A percentile compares a stretch with the other conserved stretches of the same genome.
These are phyloP conservation scores for Pseudohyphozyma bogoriensis DNA, from an alignment of 768 basidiomycete species.

Conservation along the genomic window DNA sequence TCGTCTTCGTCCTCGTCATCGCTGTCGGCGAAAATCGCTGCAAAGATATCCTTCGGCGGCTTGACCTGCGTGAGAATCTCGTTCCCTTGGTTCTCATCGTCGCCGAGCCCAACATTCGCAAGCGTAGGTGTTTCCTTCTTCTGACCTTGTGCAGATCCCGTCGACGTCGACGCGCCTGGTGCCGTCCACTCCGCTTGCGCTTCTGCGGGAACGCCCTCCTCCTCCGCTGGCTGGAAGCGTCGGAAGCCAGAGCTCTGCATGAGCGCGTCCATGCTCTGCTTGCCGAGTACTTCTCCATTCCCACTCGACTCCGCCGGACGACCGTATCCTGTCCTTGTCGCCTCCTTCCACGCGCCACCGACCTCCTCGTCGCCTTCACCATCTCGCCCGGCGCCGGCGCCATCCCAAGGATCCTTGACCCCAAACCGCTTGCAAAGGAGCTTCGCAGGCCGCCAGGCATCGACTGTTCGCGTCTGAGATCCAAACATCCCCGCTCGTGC, in stretches of 20 bases:
- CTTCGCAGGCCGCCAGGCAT: conserved; percentile 67
- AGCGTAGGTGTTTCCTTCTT: conserved; percentile 38
- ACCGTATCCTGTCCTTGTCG: conserved; percentile 5
- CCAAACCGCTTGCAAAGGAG: conserved; percentile 89
- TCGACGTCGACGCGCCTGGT: not conserved
- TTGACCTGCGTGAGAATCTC: conserved; percentile 81
- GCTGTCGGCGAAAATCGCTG: conserved; percentile 93
- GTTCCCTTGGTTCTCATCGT: conserved; percentile 77
- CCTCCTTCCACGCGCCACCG: conserved; percentile 20
- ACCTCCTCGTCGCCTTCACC: conserved; percentile 5
- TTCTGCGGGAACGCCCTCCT: conserved; percentile 11
- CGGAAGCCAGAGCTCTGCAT: conserved; percentile 15
- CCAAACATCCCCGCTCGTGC: conserved; percentile 86
- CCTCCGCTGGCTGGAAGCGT: conserved; percentile 28
- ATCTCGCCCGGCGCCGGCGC: conserved; percentile 36
- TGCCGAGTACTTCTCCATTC: conserved; percentile 17
- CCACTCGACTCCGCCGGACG: not conserved
- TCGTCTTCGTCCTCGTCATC: conserved; percentile 78
- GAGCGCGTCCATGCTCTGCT: conserved; percentile 28
- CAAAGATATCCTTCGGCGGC: conserved; percentile 87
- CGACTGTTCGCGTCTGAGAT: conserved; percentile 64
- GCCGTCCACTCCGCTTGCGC: no score
- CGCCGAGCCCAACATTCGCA: conserved; percentile 76
- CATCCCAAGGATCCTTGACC: conserved; percentile 71
- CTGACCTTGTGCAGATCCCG: conserved; percentile 3